Conservation (phyloP, 2,329 filamentous ascomycete genomes). For the Hysterium pulicare region DNA sequence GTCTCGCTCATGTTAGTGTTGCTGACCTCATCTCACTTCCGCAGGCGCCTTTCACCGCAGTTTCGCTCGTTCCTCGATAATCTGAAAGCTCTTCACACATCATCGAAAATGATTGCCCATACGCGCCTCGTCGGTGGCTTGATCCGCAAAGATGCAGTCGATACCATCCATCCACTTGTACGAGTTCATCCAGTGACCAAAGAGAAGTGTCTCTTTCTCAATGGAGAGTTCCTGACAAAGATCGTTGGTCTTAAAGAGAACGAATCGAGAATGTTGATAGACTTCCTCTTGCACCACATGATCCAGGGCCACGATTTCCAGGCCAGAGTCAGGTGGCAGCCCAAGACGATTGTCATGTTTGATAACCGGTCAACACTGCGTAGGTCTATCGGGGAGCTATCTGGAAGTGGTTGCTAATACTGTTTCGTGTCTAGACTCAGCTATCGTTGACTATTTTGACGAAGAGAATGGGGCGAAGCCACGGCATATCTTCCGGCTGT, state of each 20-base stretch:
- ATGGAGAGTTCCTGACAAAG: conserved; percentile 48
- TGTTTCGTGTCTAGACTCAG: conserved; percentile 48
- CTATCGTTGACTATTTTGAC: conserved; percentile 49
- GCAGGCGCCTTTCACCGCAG: conserved; percentile 31
- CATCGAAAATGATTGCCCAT: conserved; percentile 45
- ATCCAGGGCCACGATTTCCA: conserved; percentile 48
- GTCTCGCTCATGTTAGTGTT: not conserved
- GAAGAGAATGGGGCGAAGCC: conserved; percentile 46
- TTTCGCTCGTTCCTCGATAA: conserved; percentile 30
- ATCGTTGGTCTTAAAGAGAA: conserved; percentile 49
- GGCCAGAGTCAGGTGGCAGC: conserved; percentile 45
- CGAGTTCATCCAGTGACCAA: conserved; percentile 48
- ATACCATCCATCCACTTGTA: conserved; percentile 43
- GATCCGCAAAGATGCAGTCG: conserved; percentile 36
- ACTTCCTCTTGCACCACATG: conserved; percentile 50
- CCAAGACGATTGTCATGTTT: conserved; percentile 6
- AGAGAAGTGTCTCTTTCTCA: conserved; percentile 48
- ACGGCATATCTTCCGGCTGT: conserved; percentile 50
- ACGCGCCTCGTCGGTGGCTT: conserved; percentile 41
- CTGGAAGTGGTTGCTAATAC: not conserved
- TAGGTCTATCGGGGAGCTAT: too few species aligned
- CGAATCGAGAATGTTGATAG: conserved; percentile 44
- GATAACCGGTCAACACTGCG: conserved; percentile 23
- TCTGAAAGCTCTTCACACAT: conserved; percentile 39
- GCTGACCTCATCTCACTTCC: not conserved